These are phyloP conservation scores for Dimocarpus longan DNA, from an alignment of 345 rosid genomes.

Conservation along the genomic window DNA sequence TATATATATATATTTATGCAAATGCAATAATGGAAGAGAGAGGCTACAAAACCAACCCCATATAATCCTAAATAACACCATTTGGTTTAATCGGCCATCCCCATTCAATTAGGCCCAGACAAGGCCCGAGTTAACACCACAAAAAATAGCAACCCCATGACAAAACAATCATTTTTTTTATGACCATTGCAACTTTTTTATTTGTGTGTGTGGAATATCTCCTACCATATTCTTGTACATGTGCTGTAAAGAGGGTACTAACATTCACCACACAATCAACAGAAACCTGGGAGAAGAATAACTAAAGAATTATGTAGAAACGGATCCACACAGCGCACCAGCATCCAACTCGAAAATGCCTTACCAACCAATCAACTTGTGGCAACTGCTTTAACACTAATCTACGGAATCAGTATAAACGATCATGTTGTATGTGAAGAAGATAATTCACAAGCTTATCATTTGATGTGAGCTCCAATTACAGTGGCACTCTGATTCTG, in stretches of 20 bases:
- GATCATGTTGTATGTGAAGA: background rate
- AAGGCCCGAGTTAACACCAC: too few relatives aligned
- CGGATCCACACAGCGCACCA: background rate
- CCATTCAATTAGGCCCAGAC: too few relatives aligned
- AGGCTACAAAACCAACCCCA: too few relatives aligned
- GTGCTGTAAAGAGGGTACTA: background rate
- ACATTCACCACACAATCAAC: background rate
- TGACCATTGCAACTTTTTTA: background rate
- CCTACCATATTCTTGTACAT: background rate
- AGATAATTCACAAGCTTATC: background rate
- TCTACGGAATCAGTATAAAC: background rate
- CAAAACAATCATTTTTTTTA: background rate
- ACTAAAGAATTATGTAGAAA: background rate
- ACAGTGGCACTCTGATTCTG: background rate
- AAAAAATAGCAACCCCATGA: background rate
- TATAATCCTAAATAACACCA: too few relatives aligned
- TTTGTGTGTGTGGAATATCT: background rate
- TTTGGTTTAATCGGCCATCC: too few relatives aligned
- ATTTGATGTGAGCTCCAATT: background rate
- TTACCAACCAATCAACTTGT: background rate
- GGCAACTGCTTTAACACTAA: background rate
- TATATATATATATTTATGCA: too few relatives aligned
- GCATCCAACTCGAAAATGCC: background rate
- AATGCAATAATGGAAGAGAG: too few relatives aligned
- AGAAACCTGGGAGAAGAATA: background rate